Base-by-base conservation (phyloP, 2,329 filamentous ascomycete species). In the Epichloe elymi region DNA sequence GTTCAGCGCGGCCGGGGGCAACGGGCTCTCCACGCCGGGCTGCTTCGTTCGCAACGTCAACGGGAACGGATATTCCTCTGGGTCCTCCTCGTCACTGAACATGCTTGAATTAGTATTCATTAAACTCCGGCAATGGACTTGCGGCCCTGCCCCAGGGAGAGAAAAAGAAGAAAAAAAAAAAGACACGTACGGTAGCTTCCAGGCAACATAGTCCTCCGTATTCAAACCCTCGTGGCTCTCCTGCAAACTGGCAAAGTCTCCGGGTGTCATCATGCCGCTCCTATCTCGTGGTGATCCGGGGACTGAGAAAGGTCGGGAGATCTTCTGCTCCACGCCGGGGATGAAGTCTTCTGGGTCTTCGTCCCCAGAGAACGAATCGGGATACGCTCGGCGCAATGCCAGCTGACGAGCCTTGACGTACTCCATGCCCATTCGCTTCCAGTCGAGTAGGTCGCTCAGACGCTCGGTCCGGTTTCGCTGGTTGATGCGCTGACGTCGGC, bases 361-460 rank as follows among this genome's bases (percentile, higher is more conserved):
- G 12, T 90, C 86, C 50, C 82, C 79, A 42, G 80, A 77, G 66
- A 95, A 98, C 3, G 88, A 91, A 49, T 78, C 76, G 47, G 93
- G 91, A 68, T 97, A 98, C 19, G 93, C 93, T 68, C 93, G 80
- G 61, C 93, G 79, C 56, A 98, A 74, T 23, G 93, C 93, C 62
- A 98, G 71, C 68, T 97, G 93, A 46, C 93, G 82, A 36, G 93
- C 93, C 75, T 97, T 98, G 71, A 96, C 88, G 64, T 98, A 98
- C 70, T 98, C 93, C 83, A 97, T 85, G 20, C 93, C 93, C 93
- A 98, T 98, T 47, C 93, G 80, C 78, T 97, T 97, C 93, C 93
- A 98, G 71, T 98, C 93, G 40, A 98, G 77, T 54, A 98, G 75
- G 65, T 98, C 93, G 63, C 89, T 95, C 50, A 98, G 74, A 46